phyloP scores from a whole-genome alignment of 2,329 filamentous ascomycete genomes.

The Botryotinia globosa region DNA sequence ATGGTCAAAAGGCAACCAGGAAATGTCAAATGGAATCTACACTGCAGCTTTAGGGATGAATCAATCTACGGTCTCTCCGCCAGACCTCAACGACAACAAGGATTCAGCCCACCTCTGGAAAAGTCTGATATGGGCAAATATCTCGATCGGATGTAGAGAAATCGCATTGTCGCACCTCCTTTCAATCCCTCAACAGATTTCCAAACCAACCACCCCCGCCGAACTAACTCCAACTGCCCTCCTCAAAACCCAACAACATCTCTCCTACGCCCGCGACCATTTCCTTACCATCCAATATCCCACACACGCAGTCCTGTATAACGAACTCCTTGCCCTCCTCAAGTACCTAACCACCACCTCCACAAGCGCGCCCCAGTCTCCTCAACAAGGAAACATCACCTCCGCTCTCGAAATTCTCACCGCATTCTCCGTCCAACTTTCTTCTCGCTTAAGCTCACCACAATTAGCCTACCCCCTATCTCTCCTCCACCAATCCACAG shows the following conservation, averaged over 20 bases:
- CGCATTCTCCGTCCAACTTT: constrained; percentile 45
- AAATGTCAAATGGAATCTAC: constrained; percentile 63
- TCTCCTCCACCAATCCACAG: constrained; percentile 64
- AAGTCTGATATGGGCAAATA: constrained; percentile 34
- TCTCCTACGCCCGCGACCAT: constrained; percentile 55
- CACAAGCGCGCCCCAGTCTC: constrained; percentile 45
- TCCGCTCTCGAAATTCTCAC: constrained; percentile 47
- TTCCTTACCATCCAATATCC: constrained; percentile 51
- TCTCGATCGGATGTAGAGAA: constrained; percentile 29
- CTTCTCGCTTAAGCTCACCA: constrained; percentile 38
- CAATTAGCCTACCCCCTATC: constrained; percentile 50
- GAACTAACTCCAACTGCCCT: constrained; percentile 34
- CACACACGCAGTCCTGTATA: constrained; percentile 51
- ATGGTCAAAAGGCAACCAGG: constrained; percentile 52
- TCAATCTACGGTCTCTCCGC: constrained; percentile 37
- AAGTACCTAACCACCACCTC: constrained; percentile 54
- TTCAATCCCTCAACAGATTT: constrained; percentile 40
- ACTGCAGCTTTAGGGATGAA: constrained; percentile 62
- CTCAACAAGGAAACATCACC: constrained; percentile 54
- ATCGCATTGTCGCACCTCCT: constrained; percentile 42
- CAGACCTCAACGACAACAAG: constrained; percentile 32
- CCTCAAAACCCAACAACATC: constrained; percentile 53
- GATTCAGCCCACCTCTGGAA: constrained; percentile 38
- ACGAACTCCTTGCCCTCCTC: constrained; percentile 63
- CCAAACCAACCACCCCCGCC: constrained; percentile 36